Conservation (phyloP, 2,329 filamentous ascomycete genomes). For the Xylariaceae sp. region DNA sequence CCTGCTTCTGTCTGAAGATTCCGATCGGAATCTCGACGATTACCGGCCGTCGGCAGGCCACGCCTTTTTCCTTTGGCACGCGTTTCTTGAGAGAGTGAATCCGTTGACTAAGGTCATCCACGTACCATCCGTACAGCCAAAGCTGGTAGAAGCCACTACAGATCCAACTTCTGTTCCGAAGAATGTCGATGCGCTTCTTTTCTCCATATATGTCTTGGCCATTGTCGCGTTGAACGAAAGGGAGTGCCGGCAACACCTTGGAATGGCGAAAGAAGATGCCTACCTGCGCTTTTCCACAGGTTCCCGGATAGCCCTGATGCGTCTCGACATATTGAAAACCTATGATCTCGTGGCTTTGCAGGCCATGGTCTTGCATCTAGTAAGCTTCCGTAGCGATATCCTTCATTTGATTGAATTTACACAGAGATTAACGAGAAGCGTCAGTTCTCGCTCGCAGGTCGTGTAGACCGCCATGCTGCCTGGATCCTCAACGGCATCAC, state of each 20-base stretch:
- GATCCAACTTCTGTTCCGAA: constrained; percentile 50
- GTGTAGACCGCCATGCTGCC: constrained; percentile 53
- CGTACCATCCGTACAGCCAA: constrained; percentile 61
- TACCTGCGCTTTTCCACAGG: constrained; percentile 48
- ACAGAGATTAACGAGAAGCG: constrained; percentile 11
- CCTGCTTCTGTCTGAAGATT: constrained; percentile 42
- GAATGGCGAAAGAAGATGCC: constrained; percentile 44
- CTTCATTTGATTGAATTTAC: background rate
- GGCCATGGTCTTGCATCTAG: constrained; percentile 53
- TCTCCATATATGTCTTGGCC: constrained; percentile 60
- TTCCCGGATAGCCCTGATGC: constrained; percentile 44
- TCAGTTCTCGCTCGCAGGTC: constrained; percentile 51
- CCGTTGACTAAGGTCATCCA: constrained; percentile 56
- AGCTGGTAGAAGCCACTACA: constrained; percentile 57
- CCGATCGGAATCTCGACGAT: constrained; percentile 38
- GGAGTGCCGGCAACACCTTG: constrained; percentile 51
- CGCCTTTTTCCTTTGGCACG: constrained; percentile 67
- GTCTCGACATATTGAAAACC: constrained; percentile 52
- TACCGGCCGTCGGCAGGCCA: constrained; percentile 61
- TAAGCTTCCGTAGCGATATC: constrained; percentile 26
- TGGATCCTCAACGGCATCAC: constrained; percentile 58
- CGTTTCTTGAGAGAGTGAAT: constrained; percentile 68
- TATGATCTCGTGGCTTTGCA: constrained; percentile 55
- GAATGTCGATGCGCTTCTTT: constrained; percentile 56
- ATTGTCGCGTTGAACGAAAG: constrained; percentile 48